Evolutionary conservation across 805 yeast species (phyloP).

Genomic region (Candida tammaniensis): DNA sequence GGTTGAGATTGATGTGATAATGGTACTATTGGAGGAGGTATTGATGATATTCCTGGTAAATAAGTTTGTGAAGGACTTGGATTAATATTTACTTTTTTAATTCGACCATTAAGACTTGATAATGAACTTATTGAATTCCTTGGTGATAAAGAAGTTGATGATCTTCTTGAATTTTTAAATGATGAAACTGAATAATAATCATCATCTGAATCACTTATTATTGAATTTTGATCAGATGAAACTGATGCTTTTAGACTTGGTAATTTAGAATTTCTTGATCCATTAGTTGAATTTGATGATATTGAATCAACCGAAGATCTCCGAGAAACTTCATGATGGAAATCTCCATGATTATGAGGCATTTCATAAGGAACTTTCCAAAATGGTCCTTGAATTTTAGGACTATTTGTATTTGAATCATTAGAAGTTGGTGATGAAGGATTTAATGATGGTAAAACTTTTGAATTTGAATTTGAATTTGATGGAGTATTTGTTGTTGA

Average conservation of each 20-base stretch:
- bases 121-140: conserved; percentile 31
- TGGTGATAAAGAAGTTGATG: conserved; percentile 26
- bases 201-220: conserved; percentile 32
- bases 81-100: conserved; percentile 17
- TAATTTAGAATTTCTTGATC: conserved; percentile 22
- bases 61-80: not conserved
- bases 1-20: not conserved
- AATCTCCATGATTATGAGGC: conserved; percentile 28
- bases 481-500: not conserved
- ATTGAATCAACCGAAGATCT: conserved; percentile 51
- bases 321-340: conserved; percentile 17
- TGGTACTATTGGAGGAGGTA: not conserved
- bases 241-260: conserved; percentile 27
- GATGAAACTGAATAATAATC: conserved; percentile 30
- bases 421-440: conserved; percentile 6
- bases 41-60: conserved; percentile 1
- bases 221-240: conserved; percentile 13
- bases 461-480: not conserved
- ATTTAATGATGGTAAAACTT: conserved; percentile 4
- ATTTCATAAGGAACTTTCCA: conserved; percentile 65
- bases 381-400: conserved; percentile 45
- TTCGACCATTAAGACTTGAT: conserved; percentile 30
- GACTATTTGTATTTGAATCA: conserved; percentile 15
- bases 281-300: conserved; percentile 44
- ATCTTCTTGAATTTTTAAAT: conserved; percentile 14